phyloP scores from a whole-genome alignment of 2,329 filamentous ascomycete genomes.

The Claviceps paspali region DNA sequence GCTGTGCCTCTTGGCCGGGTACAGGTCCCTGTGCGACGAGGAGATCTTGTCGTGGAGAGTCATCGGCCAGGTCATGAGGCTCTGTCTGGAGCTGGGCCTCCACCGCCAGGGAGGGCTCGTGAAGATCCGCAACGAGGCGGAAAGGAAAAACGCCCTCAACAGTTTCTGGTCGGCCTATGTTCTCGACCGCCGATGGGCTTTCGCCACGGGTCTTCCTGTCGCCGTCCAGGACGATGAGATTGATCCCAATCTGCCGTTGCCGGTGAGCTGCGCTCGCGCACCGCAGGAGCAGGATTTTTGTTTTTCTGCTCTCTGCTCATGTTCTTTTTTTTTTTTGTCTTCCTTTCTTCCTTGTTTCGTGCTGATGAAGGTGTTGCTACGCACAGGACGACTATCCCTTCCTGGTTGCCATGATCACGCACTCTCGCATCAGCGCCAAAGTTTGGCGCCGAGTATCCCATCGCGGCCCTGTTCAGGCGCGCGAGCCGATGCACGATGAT shows the following conservation, averaged over 20 bases:
- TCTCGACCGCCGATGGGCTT: slow-evolving; percentile 74
- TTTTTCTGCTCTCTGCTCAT: neutral
- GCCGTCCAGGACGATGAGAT: slow-evolving; percentile 76
- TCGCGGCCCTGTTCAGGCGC: slow-evolving; percentile 43
- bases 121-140: slow-evolving; percentile 51
- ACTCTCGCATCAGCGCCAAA: slow-evolving; percentile 68
- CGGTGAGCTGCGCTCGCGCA: slow-evolving; percentile 51
- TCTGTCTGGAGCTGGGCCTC: slow-evolving; percentile 71
- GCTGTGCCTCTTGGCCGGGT: slow-evolving; percentile 40
- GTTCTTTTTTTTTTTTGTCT: neutral
- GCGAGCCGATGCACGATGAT: slow-evolving; percentile 54
- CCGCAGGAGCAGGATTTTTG: too few species aligned
- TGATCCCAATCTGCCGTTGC: slow-evolving; percentile 62
- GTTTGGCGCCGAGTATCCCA: slow-evolving; percentile 72
- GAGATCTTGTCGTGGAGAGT: slow-evolving; percentile 77
- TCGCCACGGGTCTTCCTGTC: slow-evolving; percentile 79
- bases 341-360: neutral
- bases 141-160: slow-evolving; percentile 51
- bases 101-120: slow-evolving; percentile 62
- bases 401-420: slow-evolving; percentile 69
- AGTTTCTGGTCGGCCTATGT: slow-evolving; percentile 82
- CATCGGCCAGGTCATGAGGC: slow-evolving; percentile 65
- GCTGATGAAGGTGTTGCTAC: neutral
- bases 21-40: slow-evolving; percentile 74
- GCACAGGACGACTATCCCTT: slow-evolving; percentile 45